Percentiles rank a stretch among this genome's conserved stretches.
These are phyloP conservation scores for Tylopilus vinaceipallidus DNA, from an alignment of 768 basidiomycete genomes.

Conservation along the genomic window DNA sequence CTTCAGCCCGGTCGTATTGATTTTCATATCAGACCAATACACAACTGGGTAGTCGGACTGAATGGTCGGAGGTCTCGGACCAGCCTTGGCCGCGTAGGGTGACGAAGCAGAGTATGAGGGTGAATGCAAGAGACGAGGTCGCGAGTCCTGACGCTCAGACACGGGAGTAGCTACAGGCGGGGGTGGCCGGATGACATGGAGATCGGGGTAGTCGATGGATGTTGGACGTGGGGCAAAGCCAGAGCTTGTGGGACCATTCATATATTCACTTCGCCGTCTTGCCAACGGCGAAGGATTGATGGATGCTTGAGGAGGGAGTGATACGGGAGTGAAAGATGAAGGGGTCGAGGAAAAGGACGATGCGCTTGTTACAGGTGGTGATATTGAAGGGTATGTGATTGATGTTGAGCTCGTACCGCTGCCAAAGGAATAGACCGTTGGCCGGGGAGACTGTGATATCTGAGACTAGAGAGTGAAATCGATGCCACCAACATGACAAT, in stretches of 20 bases:
- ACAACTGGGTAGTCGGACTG: constrained; percentile 74
- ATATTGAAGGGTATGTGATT: constrained; percentile 54
- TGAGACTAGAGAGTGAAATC: constrained; percentile 19
- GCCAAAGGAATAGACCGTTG: constrained; percentile 34
- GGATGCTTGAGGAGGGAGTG: constrained; percentile 82
- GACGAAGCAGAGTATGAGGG: constrained; percentile 35
- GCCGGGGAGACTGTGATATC: constrained; percentile 36
- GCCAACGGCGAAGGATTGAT: constrained; percentile 76
- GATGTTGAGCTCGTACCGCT: constrained; percentile 39
- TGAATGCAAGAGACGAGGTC: constrained; percentile 48
- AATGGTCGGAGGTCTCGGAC: constrained; percentile 65
- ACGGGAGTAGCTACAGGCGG: constrained; percentile 70
- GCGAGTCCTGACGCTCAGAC: constrained; percentile 73
- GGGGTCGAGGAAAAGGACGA: constrained; percentile 43
- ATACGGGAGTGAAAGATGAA: constrained; percentile 38
- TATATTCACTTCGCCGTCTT: constrained; percentile 70
- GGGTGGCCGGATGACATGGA: constrained; percentile 72
- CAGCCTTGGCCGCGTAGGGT: constrained; percentile 21
- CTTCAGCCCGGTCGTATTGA: constrained; percentile 84
- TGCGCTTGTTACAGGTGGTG: constrained; percentile 35
- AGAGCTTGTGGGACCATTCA: constrained; percentile 69
- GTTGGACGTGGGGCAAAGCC: constrained; percentile 42
- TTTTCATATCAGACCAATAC: constrained; percentile 81
- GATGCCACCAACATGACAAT: constrained; percentile 6
- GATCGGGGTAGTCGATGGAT: constrained; percentile 79